Base-by-base conservation (phyloP, 495 filamentous ascomycete genomes). In the Penicillium goetzii region DNA sequence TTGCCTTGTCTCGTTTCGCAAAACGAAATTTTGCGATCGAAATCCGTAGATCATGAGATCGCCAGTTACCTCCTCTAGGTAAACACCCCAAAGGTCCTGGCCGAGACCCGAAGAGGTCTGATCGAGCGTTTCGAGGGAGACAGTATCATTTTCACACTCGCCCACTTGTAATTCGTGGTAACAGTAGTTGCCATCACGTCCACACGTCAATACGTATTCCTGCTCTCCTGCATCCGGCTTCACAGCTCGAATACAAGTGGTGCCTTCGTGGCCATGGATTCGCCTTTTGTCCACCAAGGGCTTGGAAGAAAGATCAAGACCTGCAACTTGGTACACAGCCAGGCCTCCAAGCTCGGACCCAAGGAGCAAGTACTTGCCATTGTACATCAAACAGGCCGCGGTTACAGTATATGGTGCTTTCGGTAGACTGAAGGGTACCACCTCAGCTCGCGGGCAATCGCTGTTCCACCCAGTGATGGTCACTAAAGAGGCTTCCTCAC, bases 11-110 rank as follows among this genome's bases (percentile, higher is more conserved):
- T 89, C 89, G 70, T 96, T 90, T 84, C 90, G 93, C 25, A 91
- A 81, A 15, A 97, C 77, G 62, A 98, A 97, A 36, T 85, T 76
- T 54, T 85, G 90, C 59, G 89, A 86, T 26, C 82, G 85, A 74
- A 97, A 98, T 14, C 95, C 95, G 75, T 88, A 90, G 26, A 96
- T 69, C 57, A 91, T 78, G 1, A 97, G 78, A 33, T 90, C 66
- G 1, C 74, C 64, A 0, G 69, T 72, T 7, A 61, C 51, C 6
- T 72, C 56, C 53, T 84, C 73, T 61, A 93, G 82, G 71, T 85
- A 87, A 0, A 86, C 83, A 2, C 86, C 85, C 68, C 92, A 88
- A 28, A 97, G 83, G 62, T 88, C 83, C 32, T 86, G 84, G 0
- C 86, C 86, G 25, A 92, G 83, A 0, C 89, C 84, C 10, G 87